These are phyloP conservation scores for Phytophthora europaea DNA, from an alignment of 352 stramenopile genomes.

Conservation along the genomic window DNA sequence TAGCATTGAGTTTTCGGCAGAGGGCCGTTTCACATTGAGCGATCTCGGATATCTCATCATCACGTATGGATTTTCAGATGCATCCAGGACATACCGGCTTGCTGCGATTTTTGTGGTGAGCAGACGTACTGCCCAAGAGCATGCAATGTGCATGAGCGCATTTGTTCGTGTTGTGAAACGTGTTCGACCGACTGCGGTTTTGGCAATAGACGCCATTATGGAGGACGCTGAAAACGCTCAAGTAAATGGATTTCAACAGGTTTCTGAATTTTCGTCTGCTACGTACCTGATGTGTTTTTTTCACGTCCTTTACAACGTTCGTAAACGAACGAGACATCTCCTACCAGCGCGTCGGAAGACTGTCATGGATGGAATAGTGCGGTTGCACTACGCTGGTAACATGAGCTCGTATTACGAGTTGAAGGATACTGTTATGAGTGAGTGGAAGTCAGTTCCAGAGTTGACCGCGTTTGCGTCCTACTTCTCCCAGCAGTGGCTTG, in stretches of 20 bases:
- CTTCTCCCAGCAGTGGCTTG: background rate
- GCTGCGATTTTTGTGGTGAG: background rate
- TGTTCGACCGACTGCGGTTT: background rate
- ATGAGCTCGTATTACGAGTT: background rate
- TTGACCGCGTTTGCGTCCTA: constrained; percentile 4
- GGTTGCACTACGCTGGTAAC: background rate
- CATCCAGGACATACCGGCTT: background rate
- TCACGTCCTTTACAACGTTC: constrained; percentile 10
- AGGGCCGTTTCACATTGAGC: background rate
- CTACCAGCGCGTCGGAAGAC: background rate
- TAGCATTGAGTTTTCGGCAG: constrained; percentile 3
- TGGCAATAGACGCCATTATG: background rate
- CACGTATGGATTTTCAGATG: background rate
- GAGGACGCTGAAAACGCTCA: constrained; percentile 4
- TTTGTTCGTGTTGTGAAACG: background rate
- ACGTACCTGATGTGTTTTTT: constrained; percentile 6
- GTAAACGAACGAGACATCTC: background rate
- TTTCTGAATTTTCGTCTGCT: background rate
- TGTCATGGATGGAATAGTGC: background rate
- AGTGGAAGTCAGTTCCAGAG: background rate
- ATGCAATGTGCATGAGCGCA: constrained; percentile 1
- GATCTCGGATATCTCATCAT: constrained; percentile 7
- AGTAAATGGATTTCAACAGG: background rate
- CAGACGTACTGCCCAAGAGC: background rate
- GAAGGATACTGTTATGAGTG: background rate